Evolutionary conservation across 2,329 filamentous ascomycete genomes (phyloP), one percentile per base, ranked within the genome.

Genomic region (Aspergillus sp.): DNA sequence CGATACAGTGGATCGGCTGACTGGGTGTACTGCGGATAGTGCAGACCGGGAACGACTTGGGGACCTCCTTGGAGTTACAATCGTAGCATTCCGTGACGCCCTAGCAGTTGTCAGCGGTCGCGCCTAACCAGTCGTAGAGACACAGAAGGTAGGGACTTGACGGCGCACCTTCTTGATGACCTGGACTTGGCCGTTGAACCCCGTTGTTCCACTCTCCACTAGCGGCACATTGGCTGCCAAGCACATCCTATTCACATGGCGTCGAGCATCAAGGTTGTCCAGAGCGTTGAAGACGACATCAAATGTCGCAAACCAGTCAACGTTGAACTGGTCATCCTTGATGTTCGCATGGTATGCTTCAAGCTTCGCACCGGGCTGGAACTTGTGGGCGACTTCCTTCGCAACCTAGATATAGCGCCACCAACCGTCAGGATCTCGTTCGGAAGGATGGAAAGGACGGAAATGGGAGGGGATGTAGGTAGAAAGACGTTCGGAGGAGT

Each of bases 191-290:
- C 95, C 95, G 71, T 97, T 96, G 82, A 97, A 99, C 1, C 95
- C 95, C 0, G 95, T 98, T 0, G 95, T 99, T 43, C 95, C 95
- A 74, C 94, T 98, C 80, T 99, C 95, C 57, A 99, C 90, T 65
- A 99, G 79, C 10, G 95, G 92, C 25, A 98, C 87, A 70, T 95
- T 85, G 10, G 95, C 93, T 1, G 93, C 91, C 66, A 99, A 79
- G 70, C 95, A 98, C 95, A 99, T 98, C 75, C 89, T 91, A 76
- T 99, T 99, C 65, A 98, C 95, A 81, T 98, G 93, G 55, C 94
- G 87, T 66, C 95, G 85, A 21, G 95, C 95, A 59, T 97, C 93
- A 28, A 99, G 82, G 69, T 99, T 99, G 78, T 99, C 95, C 41
- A 99, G 84, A 55, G 95, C 95, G 77, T 99, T 99, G 83, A 99